These are phyloP conservation scores for Solanum paucissectum DNA, from an alignment of 257 asterid genomes.

Conservation along the genomic window DNA sequence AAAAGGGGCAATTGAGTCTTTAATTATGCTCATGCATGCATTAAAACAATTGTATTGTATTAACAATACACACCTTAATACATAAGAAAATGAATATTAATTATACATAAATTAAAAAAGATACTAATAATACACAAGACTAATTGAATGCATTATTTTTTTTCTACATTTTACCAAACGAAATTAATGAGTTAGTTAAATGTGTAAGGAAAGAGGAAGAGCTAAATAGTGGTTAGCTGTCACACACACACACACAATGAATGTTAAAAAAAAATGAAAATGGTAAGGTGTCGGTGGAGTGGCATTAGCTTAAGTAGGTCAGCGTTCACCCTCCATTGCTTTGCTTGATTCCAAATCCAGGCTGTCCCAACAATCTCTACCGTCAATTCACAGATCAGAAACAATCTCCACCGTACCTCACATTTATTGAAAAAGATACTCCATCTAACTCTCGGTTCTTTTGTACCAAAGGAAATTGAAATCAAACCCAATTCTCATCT, in stretches of 20 bases:
- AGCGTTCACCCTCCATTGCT: neutral
- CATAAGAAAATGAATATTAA: too few species aligned
- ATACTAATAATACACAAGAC: too few species aligned
- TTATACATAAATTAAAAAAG: too few species aligned
- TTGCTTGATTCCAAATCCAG: slow-evolving; percentile 1
- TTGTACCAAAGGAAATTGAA: slow-evolving; percentile 11
- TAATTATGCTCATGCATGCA: too few species aligned
- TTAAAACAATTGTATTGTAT: too few species aligned
- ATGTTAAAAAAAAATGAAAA: neutral
- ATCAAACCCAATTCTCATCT: neutral
- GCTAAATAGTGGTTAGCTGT: neutral
- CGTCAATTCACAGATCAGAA: neutral
- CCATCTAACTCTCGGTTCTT: slow-evolving; percentile 12
- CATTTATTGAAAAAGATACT: slow-evolving; percentile 13
- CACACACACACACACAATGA: neutral
- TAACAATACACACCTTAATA: too few species aligned
- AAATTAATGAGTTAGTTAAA: too few species aligned
- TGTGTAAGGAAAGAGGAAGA: neutral
- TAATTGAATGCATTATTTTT: too few species aligned
- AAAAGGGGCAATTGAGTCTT: too few species aligned
- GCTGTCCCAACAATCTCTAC: neutral
- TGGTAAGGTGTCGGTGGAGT: slow-evolving; percentile 6
- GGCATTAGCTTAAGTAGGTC: neutral
- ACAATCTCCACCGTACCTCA: neutral
- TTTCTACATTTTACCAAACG: too few species aligned